Evolutionary conservation across 768 basidiomycete species (phyloP).

Genomic region (Fistulinella prunicolor): DNA sequence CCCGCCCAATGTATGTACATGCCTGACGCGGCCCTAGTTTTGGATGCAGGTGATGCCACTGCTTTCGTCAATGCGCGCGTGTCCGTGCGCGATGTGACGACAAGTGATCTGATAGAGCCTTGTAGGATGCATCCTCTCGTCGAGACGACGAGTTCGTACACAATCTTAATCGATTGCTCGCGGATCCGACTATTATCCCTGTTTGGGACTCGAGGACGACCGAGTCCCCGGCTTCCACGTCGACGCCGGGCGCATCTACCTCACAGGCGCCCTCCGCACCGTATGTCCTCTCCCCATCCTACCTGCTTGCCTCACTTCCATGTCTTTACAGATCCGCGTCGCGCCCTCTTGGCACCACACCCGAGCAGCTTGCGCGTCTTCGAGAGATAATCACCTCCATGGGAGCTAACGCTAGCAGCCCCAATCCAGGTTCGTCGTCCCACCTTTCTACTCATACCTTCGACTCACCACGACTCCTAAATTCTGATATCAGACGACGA

Average conservation of each 20-base stretch:
- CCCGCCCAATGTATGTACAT: neutral
- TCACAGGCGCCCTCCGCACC: constrained; percentile 33
- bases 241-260: constrained; percentile 33
- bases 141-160: constrained; percentile 71
- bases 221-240: constrained; percentile 47
- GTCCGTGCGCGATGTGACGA: neutral
- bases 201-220: constrained; percentile 50
- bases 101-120: neutral
- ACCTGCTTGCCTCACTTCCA: neutral
- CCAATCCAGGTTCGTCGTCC: constrained; percentile 14
- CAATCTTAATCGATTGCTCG: constrained; percentile 69
- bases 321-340: constrained; percentile 8
- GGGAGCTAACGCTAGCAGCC: constrained; percentile 33
- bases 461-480: constrained; percentile 5
- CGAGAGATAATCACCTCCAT: constrained; percentile 50
- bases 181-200: constrained; percentile 60
- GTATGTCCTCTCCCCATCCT: constrained; percentile 17
- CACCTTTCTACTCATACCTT: neutral
- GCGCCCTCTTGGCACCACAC: constrained; percentile 33
- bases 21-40: constrained; percentile 46
- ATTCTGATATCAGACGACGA: constrained; percentile 36
- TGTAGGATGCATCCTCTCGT: constrained; percentile 61
- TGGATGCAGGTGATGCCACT: constrained; percentile 72
- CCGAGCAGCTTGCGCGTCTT: constrained; percentile 67
- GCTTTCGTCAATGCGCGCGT: neutral